Evolutionary conservation across 768 basidiomycete species (phyloP), one percentile per base, ranked within the genome.

Genomic region (Tephrocybe sp.): DNA sequence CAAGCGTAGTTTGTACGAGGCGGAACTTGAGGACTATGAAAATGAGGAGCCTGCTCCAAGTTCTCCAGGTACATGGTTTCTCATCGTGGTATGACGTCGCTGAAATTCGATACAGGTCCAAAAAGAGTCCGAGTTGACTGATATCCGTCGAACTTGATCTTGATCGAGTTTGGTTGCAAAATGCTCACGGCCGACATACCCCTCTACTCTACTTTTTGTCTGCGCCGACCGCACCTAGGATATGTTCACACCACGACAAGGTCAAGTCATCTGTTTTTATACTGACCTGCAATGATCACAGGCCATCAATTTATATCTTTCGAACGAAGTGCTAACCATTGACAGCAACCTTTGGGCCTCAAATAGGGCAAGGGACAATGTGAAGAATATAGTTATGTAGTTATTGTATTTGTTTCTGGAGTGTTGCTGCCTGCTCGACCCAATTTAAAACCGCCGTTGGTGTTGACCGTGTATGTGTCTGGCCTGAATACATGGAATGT

Each of bases 1-100:
- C 20, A 86, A 86, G 65, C 76, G 83, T 34, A 78, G 78, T 50
- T 73, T 80, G 51, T 58, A 57, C 20, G 66, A 68, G 36, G 56
- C 63, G 12, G 74, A 74, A 49, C 42, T 58, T 4, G 70, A 68
- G 32, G 65, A 65, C 9, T 62, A 59, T 9, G 58, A 57, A 33
- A 64, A 63, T 47, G 59, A 64, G 34, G 65, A 65, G 5, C 49
- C 51, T 21, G 58, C 65, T 47, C 65, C 64, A 24, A 62, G 62
- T 53, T 80, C 80, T 51, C 78, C 81, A 59, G 79, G 83, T 81
- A 17, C 23, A 23, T 43, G 12, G 11, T 3, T 2, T 36, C 45
- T 9, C 9, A 0, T 33, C 26, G 28, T 15, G 15, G 20, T n/a
- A n/a, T n/a, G 20, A 32, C 2, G 8, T 10, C 28, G 14, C 40